Conservation (phyloP, 768 basidiomycete species). For the Brasilioporus rufonigricans region DNA sequence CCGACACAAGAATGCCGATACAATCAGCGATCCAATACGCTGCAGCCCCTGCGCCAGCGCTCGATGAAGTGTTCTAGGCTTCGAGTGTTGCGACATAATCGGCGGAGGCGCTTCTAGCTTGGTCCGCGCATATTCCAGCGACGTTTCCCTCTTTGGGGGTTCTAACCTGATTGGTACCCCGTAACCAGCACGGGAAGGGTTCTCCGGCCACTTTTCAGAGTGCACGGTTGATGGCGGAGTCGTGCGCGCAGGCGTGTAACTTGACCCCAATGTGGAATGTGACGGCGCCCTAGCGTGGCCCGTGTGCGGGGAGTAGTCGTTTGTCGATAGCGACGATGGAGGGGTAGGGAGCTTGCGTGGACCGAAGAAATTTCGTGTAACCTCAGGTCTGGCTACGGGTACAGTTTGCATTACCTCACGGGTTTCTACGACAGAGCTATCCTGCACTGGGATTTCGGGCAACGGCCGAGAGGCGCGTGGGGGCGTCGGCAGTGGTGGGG, state of each 20-base stretch:
- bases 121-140: conserved; percentile 21
- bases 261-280: conserved; percentile 24
- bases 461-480: conserved; percentile 28
- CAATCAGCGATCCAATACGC: conserved; percentile 29
- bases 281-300: conserved; percentile 19
- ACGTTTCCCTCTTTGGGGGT: conserved; percentile 19
- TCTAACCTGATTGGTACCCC: conserved; percentile 24
- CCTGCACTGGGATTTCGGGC: conserved; percentile 29
- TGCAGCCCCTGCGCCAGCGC: conserved; percentile 25
- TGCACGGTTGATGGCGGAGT: conserved; percentile 28
- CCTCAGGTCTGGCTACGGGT: conserved; percentile 18
- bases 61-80: conserved; percentile 23
- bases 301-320: conserved; percentile 19
- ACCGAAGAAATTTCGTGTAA: conserved; percentile 16
- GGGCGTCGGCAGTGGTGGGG: conserved; percentile 27
- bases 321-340: conserved; percentile 24
- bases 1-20: conserved; percentile 31
- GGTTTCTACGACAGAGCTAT: conserved; percentile 10
- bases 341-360: conserved; percentile 34
- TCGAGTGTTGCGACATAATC: conserved; percentile 22
- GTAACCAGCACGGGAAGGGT: conserved; percentile 22
- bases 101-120: conserved; percentile 20
- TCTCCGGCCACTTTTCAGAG: conserved; percentile 33
- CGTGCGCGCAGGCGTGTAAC: conserved; percentile 28
- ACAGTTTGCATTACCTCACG: conserved; percentile 17